Base-by-base conservation (phyloP, 169 alveolate species). In the Neospora caninum region DNA sequence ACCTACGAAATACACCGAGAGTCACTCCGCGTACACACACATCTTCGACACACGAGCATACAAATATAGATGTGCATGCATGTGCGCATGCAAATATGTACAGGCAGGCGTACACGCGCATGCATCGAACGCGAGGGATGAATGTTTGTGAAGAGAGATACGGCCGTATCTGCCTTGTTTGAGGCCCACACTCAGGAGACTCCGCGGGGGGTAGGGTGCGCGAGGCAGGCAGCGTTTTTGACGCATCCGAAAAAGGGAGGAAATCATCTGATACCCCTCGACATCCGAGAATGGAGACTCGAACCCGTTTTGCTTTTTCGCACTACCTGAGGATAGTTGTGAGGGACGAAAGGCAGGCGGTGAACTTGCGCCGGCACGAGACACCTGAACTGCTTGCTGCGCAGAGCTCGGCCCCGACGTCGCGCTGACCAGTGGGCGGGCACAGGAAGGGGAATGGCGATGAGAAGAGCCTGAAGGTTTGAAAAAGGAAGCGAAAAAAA, bases 341-440 rank as follows among this genome's bases (percentile, higher is more conserved):
- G 89, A 10, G 34, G 89, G 34, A 82, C 89, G 38, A 82, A 82
- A 82, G 89, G 89, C 4, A 82, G 67, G 16, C 89, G 89, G 39
- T 82, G 89, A 34, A 82, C 89, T 20, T 82, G 31, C 10, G 69
- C 89, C n/a, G 89, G 25, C n/a, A 82, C 54, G 67, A 82, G 89
- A n/a, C 89, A 82, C 7, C 89, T 25, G 89, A 82, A 82, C 69
- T 36, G 54, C 39, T 36, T 82, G 67, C 89, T 82, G 34, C 89
- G 89, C 89, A 82, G 89, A 31, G 89, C 89, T 10, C 89, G 89
- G 36, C 89, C 89, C 42, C 89, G 89, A 18, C 89, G 89, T 27
- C 89, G 7, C 36, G 89, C 38, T 16, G 69, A 41, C 89, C 89
- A 82, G 89, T 82, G 89, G 27, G 58, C 89, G 0, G 89, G 89